These are phyloP conservation scores for Fusarium incarnatum DNA, from an alignment of 2,329 filamentous ascomycete genomes.

Conservation along the genomic window DNA sequence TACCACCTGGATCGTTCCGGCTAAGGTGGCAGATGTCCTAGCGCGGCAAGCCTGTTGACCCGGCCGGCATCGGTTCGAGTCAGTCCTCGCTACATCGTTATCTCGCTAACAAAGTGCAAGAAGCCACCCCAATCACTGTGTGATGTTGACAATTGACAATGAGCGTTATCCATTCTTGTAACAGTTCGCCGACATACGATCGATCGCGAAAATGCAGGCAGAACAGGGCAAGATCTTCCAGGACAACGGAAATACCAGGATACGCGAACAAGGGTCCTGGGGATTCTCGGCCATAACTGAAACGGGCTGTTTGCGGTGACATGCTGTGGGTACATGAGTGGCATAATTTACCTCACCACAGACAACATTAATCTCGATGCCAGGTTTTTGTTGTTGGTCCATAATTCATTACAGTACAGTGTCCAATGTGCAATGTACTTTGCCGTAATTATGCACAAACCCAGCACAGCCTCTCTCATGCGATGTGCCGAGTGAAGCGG, in stretches of 20 bases:
- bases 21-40: background rate
- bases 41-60: background rate
- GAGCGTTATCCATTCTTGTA: background rate
- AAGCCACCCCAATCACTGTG: background rate
- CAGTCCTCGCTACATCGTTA: background rate
- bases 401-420: conserved; percentile 7
- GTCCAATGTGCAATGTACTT: background rate
- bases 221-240: background rate
- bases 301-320: background rate
- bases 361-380: background rate
- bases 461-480: background rate
- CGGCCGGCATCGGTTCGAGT: background rate
- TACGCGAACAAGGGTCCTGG: background rate
- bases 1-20: background rate
- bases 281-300: background rate
- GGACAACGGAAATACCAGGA: background rate
- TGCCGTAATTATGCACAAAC: background rate
- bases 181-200: background rate
- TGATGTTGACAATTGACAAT: background rate
- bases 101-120: background rate
- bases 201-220: background rate
- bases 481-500: background rate
- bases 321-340: background rate
- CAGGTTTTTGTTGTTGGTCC: background rate
- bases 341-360: background rate